phyloP scores from a whole-genome alignment of 2,329 filamentous ascomycete species.

The Colletotrichum sp. region DNA sequence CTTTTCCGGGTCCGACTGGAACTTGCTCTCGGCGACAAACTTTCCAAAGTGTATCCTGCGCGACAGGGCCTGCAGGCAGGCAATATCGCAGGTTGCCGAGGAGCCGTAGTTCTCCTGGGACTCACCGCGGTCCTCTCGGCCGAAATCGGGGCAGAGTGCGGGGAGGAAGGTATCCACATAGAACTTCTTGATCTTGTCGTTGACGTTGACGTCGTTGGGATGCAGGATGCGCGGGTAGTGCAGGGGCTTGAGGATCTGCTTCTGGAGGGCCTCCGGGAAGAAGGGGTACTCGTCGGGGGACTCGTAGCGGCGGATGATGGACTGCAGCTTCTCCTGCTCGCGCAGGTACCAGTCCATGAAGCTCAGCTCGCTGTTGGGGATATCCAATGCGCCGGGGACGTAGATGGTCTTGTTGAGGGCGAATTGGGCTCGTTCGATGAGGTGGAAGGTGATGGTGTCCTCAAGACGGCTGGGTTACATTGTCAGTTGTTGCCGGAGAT shows the following conservation, averaged over 20 bases:
- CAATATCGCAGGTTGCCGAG: slow-evolving; percentile 88
- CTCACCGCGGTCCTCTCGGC: slow-evolving; percentile 81
- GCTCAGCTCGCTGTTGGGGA: slow-evolving; percentile 75
- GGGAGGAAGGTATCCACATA: slow-evolving; percentile 88
- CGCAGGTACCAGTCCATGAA: slow-evolving; percentile 94
- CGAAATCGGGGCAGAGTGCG: slow-evolving; percentile 78
- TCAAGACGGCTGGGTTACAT: slow-evolving; percentile 77
- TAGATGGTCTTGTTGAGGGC: slow-evolving; percentile 92
- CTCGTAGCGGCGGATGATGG: slow-evolving; percentile 91
- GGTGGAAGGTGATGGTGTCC: slow-evolving; percentile 95
- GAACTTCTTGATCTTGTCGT: slow-evolving; percentile 82
- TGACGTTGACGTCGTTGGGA: slow-evolving; percentile 88
- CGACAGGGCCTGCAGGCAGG: slow-evolving; percentile 86
- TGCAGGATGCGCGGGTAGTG: slow-evolving; percentile 89
- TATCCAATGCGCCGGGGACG: slow-evolving; percentile 75
- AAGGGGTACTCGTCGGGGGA: slow-evolving; percentile 98
- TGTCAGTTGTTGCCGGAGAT: background rate
- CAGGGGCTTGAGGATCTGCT: slow-evolving; percentile 85
- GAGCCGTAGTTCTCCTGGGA: slow-evolving; percentile 95
- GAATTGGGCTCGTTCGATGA: slow-evolving; percentile 98
- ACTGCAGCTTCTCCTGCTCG: slow-evolving; percentile 91
- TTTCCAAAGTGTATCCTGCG: slow-evolving; percentile 97
- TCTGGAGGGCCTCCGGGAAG: slow-evolving; percentile 82
- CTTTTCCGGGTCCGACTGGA: slow-evolving; percentile 78
- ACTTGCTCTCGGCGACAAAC: slow-evolving; percentile 97